Evolutionary conservation across 2,329 filamentous ascomycete genomes (phyloP).

Genomic region (Thielaviopsis populi): DNA sequence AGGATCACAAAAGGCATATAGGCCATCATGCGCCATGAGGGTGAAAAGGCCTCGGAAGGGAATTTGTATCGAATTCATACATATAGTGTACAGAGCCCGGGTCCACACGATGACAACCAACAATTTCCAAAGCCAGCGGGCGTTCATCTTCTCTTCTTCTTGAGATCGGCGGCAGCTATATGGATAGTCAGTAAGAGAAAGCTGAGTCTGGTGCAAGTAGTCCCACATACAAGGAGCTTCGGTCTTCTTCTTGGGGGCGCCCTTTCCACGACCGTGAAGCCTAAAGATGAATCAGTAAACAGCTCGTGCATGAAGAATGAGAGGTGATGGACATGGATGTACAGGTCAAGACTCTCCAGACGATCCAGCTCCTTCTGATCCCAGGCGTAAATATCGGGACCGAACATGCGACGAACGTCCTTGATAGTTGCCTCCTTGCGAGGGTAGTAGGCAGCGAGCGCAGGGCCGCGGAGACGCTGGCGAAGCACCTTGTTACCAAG

Average conservation of each 20-base stretch:
- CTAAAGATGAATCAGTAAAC: slow-evolving; percentile 15
- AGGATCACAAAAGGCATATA: not conserved
- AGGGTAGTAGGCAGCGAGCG: slow-evolving; percentile 79
- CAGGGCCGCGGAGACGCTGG: slow-evolving; percentile 71
- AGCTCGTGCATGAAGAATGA: not conserved
- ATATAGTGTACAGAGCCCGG: not conserved
- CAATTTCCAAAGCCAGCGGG: slow-evolving; percentile 12
- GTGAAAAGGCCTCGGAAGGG: not conserved
- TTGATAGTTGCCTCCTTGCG: slow-evolving; percentile 54
- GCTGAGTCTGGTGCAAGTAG: not conserved
- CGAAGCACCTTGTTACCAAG: slow-evolving; percentile 86
- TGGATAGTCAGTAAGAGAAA: slow-evolving; percentile 3
- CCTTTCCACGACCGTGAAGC: slow-evolving; percentile 68
- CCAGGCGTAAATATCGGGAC: slow-evolving; percentile 49
- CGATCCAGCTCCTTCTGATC: slow-evolving; percentile 70
- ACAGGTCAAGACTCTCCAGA: slow-evolving; percentile 57
- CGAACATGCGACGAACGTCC: slow-evolving; percentile 57
- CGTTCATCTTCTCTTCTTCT: slow-evolving; percentile 20
- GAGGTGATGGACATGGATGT: slow-evolving; percentile 22
- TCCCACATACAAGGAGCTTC: slow-evolving; percentile 28
- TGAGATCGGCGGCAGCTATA: slow-evolving; percentile 15
- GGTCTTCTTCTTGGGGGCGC: slow-evolving; percentile 76
- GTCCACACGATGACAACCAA: slow-evolving; percentile 7
- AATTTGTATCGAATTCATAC: not conserved
- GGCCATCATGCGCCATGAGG: not conserved